phyloP scores from a whole-genome alignment of 129 eudicot genomes.

The Logfia minima region DNA sequence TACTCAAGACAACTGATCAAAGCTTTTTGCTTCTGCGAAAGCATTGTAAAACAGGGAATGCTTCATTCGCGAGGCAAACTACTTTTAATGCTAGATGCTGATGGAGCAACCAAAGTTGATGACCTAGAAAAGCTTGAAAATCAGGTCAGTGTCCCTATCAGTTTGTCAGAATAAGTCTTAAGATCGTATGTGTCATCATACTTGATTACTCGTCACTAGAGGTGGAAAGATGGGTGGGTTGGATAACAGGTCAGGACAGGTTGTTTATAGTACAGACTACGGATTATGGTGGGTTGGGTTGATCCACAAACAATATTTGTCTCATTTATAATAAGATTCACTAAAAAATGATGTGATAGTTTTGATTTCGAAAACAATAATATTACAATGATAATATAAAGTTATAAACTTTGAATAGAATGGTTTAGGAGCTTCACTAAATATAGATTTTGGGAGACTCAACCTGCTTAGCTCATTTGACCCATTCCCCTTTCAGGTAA shows the following conservation, averaged over 20 bases:
- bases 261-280: background rate
- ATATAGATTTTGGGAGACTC: background rate
- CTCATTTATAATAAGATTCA: background rate
- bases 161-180: background rate
- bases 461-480: background rate
- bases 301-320: background rate
- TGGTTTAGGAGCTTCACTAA: background rate
- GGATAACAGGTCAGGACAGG: background rate
- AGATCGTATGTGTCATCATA: background rate
- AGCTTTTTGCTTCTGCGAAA: constrained; percentile 83
- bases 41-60: constrained; percentile 98
- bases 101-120: constrained; percentile 94
- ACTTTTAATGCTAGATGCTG: constrained; percentile 97
- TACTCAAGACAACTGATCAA: constrained; percentile 44
- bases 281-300: background rate
- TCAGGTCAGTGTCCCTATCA: constrained; percentile 52
- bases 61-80: constrained; percentile 95
- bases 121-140: constrained; percentile 96
- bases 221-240: background rate
- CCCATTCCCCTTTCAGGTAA: background rate
- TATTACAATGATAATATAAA: background rate
- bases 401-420: background rate
- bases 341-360: background rate
- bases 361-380: background rate
- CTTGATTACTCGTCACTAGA: background rate